Percentiles rank a stretch among this genome's conserved stretches.
These are phyloP conservation scores for Geotrichum bryndzae DNA, from an alignment of 1,139 yeast genomes.

Conservation along the genomic window DNA sequence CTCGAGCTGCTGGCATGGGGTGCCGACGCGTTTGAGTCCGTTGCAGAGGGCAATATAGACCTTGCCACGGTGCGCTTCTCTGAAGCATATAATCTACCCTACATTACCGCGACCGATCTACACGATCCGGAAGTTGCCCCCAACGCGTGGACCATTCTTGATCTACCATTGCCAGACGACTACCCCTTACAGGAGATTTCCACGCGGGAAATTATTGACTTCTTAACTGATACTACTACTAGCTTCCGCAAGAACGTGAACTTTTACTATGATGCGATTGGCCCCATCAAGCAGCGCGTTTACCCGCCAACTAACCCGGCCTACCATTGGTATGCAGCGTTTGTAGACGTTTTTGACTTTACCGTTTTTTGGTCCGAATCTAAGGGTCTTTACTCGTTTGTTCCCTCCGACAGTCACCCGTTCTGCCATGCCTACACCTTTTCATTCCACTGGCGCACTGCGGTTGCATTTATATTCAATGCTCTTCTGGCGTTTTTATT, in stretches of 20 bases:
- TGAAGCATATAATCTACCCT: conserved; percentile 21
- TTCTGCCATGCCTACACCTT: conserved; percentile 24
- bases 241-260: conserved; percentile 4
- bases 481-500: conserved; percentile 5
- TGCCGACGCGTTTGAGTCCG: conserved; percentile 26
- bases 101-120: conserved; percentile 25
- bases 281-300: conserved; percentile 19
- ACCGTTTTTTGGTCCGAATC: conserved; percentile 24
- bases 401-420: conserved; percentile 10
- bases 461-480: conserved; percentile 14
- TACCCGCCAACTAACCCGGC: conserved; percentile 21
- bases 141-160: conserved; percentile 25
- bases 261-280: conserved; percentile 24
- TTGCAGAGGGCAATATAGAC: conserved; percentile 25
- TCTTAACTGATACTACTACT: neutral
- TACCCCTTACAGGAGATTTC: neutral
- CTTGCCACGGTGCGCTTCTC: conserved; percentile 22
- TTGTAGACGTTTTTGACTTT: conserved; percentile 23
- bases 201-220: neutral
- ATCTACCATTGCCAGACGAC: neutral
- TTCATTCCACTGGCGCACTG: conserved; percentile 16
- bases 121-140: conserved; percentile 23
- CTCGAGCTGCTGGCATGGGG: conserved; percentile 25
- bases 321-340: conserved; percentile 20
- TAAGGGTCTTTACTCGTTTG: conserved; percentile 28